Evolutionary conservation across 352 stramenopile species (phyloP).

Genomic region (Aphanomyces euteiches): DNA sequence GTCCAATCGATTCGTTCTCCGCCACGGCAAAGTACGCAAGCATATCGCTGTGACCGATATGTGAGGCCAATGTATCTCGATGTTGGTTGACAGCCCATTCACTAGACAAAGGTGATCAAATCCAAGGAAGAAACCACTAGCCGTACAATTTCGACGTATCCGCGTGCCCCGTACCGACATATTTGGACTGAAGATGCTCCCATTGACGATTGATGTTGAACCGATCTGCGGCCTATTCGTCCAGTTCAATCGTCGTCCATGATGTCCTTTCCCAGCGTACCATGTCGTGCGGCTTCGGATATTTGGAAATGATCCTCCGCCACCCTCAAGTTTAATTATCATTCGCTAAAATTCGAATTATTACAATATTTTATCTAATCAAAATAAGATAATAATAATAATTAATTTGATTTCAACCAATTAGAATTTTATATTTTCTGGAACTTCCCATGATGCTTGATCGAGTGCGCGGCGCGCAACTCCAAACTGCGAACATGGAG

Average conservation of each 20-base stretch:
- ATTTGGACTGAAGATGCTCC: conserved; percentile 93
- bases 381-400: too few species aligned
- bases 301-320: neutral
- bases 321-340: neutral
- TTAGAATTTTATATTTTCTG: too few species aligned
- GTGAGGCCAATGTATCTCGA: conserved; percentile 95
- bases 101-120: conserved; percentile 37
- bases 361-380: too few species aligned
- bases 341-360: neutral
- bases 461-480: too few species aligned
- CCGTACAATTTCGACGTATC: conserved; percentile 96
- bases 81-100: conserved; percentile 99
- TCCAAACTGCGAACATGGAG: too few species aligned
- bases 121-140: neutral
- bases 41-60: conserved; percentile 97
- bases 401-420: too few species aligned
- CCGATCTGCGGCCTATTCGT: conserved; percentile 63
- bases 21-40: conserved; percentile 96
- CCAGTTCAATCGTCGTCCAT: neutral
- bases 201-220: conserved; percentile 92
- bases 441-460: too few species aligned
- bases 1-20: conserved; percentile 95
- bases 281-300: neutral
- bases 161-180: conserved; percentile 93
- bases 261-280: neutral